Evolutionary conservation across 805 yeast genomes (phyloP), one percentile per base, ranked within the genome.

Genomic region (Isabelozyma pseudorhagii): DNA sequence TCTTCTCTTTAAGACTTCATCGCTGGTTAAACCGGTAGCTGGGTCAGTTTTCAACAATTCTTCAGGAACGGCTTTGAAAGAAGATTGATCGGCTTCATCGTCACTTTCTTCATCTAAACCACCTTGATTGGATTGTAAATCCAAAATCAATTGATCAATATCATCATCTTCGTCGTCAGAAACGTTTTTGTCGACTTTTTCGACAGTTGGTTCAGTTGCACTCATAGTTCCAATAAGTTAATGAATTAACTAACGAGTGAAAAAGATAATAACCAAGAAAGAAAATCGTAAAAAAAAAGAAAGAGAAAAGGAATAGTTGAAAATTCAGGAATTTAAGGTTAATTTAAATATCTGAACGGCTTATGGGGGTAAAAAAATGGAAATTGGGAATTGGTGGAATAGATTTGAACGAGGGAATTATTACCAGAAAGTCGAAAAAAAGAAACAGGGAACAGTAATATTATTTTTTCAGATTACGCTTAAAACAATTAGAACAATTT

Each of bases 1-100:
- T 78, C 96, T 82, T 81, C 97, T 85, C 71, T 78, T 84, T 66
- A 71, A 49, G 52, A 88, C 96, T 71, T 89, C 96, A 43, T 86
- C 96, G 53, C 82, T 73, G 54, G 85, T 69, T 65, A 89, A 81
- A 82, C 97, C 97, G 61, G 68, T 67, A 46, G 82, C 67, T 47
- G 92, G 91, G 77, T 86, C 89, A 54, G 97, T 89, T 72, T 87
- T 85, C 63, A 89, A 79, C 58, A 87, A 73, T 66, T 87, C 94
- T 63, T 90, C 96, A 49, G 96, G 96, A 47, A 89, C 90, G 53
- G 87, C 87, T 72, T 85, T 83, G 70, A 72, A 72, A 27, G 77
- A 62, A 49, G 64, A 64, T 27, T 59, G 59, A n/a, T 66, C 75
- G 38, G 65, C 75, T 42, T 74, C 83, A 44, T 75, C 82, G 46